Percentiles rank a stretch among this genome's conserved stretches.
phyloP scores from a whole-genome alignment of 768 basidiomycete genomes.

The Suillus tomentosus region DNA sequence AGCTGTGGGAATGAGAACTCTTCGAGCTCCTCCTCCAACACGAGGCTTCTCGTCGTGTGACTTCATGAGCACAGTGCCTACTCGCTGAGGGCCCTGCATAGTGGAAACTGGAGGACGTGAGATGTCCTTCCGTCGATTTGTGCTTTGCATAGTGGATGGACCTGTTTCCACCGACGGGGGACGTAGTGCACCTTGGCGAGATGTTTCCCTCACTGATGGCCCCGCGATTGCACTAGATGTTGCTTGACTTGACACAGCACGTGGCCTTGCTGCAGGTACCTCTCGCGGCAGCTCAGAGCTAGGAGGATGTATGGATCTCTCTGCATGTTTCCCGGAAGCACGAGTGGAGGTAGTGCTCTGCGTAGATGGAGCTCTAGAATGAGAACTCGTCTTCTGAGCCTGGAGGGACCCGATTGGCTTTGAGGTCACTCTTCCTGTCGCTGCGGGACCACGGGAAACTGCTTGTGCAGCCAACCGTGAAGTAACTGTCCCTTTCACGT shows the following conservation, averaged over 20 bases:
- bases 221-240: neutral
- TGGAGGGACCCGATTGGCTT: neutral
- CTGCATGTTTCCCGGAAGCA: neutral
- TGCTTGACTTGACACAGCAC: neutral
- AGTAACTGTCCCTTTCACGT: conserved; percentile 36
- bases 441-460: neutral
- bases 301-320: neutral
- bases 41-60: conserved; percentile 10
- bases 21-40: conserved; percentile 29
- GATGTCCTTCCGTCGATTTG: conserved; percentile 1
- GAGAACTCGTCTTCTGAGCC: conserved; percentile 6
- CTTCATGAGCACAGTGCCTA: conserved; percentile 5
- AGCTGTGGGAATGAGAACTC: conserved; percentile 31
- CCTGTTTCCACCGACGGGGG: conserved; percentile 1
- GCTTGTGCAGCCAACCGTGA: neutral
- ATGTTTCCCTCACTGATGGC: neutral
- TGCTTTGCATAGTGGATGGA: neutral
- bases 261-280: neutral
- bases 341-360: neutral
- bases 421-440: neutral
- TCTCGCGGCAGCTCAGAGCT: neutral
- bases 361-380: conserved; percentile 1
- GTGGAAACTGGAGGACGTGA: conserved; percentile 1
- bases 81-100: conserved; percentile 9
- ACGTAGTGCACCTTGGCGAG: conserved; percentile 5